Evolutionary conservation across 768 basidiomycete species (phyloP).

Genomic region (Clitopilus passeckerianus): DNA sequence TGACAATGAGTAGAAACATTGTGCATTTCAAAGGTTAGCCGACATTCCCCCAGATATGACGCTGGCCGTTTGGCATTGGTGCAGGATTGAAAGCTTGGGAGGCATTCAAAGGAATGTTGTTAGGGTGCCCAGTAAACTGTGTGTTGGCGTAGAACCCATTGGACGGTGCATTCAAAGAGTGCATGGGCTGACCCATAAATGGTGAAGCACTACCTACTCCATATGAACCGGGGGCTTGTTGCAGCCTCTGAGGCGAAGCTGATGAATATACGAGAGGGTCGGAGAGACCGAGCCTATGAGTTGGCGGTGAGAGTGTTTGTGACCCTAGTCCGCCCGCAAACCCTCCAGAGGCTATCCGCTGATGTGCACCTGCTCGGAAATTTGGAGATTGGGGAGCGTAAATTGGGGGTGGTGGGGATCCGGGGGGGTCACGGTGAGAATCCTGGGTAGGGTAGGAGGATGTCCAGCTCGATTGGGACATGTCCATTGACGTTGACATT

Average conservation of each 20-base stretch:
- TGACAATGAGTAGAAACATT: no score
- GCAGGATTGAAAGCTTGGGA: constrained; percentile 21
- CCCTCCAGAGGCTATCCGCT: constrained; percentile 20
- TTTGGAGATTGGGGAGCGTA: constrained; percentile 5
- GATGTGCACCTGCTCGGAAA: background rate
- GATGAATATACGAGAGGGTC: constrained; percentile 23
- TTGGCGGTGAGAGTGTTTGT: constrained; percentile 13
- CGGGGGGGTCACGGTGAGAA: constrained; percentile 23
- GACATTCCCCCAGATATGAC: constrained; percentile 27
- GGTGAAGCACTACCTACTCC: background rate
- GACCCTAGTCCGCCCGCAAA: constrained; percentile 4
- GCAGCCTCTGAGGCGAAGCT: constrained; percentile 14
- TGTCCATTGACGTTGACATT: constrained; percentile 16
- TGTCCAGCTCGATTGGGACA: constrained; percentile 32
- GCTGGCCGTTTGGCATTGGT: constrained; percentile 21
- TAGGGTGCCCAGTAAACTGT: constrained; percentile 15
- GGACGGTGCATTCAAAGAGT: constrained; percentile 12
- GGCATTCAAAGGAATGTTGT: constrained; percentile 15
- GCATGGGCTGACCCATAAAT: background rate
- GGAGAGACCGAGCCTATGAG: constrained; percentile 14
- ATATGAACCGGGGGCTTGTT: constrained; percentile 18
- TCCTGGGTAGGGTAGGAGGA: constrained; percentile 23
- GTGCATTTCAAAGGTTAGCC: constrained; percentile 14
- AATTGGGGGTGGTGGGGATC: constrained; percentile 10
- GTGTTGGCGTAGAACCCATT: constrained; percentile 14